Base-by-base conservation (phyloP, 129 eudicot species). In the Centella asiatica region DNA sequence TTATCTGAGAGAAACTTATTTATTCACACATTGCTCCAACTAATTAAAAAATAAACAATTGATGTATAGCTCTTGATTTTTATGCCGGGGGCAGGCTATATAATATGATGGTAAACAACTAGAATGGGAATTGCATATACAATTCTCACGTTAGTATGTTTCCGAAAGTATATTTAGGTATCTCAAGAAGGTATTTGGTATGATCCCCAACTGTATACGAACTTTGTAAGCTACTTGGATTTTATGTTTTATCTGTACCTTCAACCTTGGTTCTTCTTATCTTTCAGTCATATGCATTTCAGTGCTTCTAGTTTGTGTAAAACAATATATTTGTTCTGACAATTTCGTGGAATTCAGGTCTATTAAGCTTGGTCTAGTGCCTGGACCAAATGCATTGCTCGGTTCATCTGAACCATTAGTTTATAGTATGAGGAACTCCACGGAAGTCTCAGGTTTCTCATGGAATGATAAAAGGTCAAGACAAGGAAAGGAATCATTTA, bases 401-500 rank as follows among this genome's bases (percentile, higher is more conserved):
- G 83, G 86, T 60, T 76, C 92, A 14, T 77, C 95, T 69, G 80
- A 87, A 37, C 72, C 83, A 28, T 74, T 76, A 46, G 85, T 83
- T 66, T 76, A 81, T 67, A 81, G 85, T 64, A 79, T 81, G 48
- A 84, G 96, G 75, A 88, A 81, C 46, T 78, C 89, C 12, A 55
- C 72, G 33, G 87, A 88, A 49, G 85, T 79, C 54, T 79, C 97
- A 39, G 83, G 87, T 19, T 68, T 82, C 57, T 85, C 95, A 44
- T 85, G 94, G 95, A 84, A 80, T 65, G 95, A 89, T 49, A 89
- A 82, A 64, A 79, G 80, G 50, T 85, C 95, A 14, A 75, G 97
- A 67, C 86, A 78, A 52, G 93, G 83, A 57, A 84, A 78, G 57
- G 86, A 81, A 69, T 67, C 86, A 3, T 71, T 71, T 53, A 71